Percentiles rank a stretch among this genome's conserved stretches.
These are phyloP conservation scores for Candida maris DNA, from an alignment of 805 yeast species.

Conservation along the genomic window DNA sequence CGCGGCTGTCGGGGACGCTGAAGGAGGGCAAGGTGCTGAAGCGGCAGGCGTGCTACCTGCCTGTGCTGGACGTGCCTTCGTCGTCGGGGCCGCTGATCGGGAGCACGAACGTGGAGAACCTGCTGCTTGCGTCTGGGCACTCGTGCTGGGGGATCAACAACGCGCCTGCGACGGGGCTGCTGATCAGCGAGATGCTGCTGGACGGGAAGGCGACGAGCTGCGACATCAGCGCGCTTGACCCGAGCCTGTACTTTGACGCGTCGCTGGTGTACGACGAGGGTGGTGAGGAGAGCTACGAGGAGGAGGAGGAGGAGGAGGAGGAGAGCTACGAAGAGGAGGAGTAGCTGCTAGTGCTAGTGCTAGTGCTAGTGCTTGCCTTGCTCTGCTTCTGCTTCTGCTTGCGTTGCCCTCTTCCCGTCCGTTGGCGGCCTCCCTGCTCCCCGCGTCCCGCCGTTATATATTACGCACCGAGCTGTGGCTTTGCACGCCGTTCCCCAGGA, in stretches of 20 bases:
- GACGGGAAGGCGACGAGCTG: slow-evolving; percentile 82
- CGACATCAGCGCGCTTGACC: slow-evolving; percentile 78
- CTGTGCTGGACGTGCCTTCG: slow-evolving; percentile 90
- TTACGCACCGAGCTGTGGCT: no score
- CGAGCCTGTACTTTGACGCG: slow-evolving; percentile 83
- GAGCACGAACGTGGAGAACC: slow-evolving; percentile 78
- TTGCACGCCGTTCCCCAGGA: no score
- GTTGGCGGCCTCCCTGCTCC: no score
- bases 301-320: slow-evolving; percentile 22
- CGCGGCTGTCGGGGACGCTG: slow-evolving; percentile 67
- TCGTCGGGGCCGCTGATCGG: slow-evolving; percentile 93
- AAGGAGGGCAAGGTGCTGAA: slow-evolving; percentile 70
- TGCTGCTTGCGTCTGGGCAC: slow-evolving; percentile 87
- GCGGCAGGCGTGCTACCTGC: slow-evolving; percentile 93
- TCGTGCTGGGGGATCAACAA: slow-evolving; percentile 99
- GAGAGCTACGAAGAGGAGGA: slow-evolving; percentile 14
- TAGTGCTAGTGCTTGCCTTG: no score
- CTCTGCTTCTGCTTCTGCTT: no score
- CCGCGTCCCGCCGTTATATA: no score
- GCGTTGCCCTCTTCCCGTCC: no score
- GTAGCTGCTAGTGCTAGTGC: no score
- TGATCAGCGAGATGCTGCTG: slow-evolving; percentile 79
- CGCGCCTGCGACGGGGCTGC: slow-evolving; percentile 95
- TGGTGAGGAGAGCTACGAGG: slow-evolving; percentile 27
- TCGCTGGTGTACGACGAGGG: slow-evolving; percentile 34